Evolutionary conservation across 495 filamentous ascomycete species (phyloP).

Genomic region (Penicillium bialowiezense): DNA sequence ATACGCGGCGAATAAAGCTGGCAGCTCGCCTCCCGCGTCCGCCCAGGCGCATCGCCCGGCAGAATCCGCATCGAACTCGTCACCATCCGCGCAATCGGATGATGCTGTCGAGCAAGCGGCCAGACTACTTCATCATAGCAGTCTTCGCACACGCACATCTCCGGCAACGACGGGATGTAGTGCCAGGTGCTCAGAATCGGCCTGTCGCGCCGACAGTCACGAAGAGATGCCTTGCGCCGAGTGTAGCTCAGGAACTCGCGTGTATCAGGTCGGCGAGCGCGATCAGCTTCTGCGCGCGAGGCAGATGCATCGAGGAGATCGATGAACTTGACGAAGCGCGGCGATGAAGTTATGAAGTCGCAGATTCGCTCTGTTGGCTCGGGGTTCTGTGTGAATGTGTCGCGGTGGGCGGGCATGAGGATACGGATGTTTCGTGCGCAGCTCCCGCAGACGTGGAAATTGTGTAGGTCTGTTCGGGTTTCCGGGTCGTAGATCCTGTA

Average conservation of each 20-base stretch:
- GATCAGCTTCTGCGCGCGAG: slow-evolving; percentile 37
- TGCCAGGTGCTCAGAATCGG: slow-evolving; percentile 54
- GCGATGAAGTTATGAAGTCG: slow-evolving; percentile 48
- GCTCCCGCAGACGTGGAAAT: slow-evolving; percentile 56
- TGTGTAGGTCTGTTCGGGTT: slow-evolving; percentile 45
- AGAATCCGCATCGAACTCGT: slow-evolving; percentile 41
- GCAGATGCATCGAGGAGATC: slow-evolving; percentile 58
- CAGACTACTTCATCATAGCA: slow-evolving; percentile 69
- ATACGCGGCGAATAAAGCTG: slow-evolving; percentile 76
- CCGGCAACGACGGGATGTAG: slow-evolving; percentile 58
- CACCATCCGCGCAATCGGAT: slow-evolving; percentile 57
- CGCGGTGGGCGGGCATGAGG: slow-evolving; percentile 48
- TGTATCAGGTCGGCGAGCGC: slow-evolving; percentile 42
- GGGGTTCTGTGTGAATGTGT: slow-evolving; percentile 42
- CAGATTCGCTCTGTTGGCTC: slow-evolving; percentile 39
- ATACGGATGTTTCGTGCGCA: slow-evolving; percentile 52
- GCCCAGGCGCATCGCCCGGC: slow-evolving; percentile 44
- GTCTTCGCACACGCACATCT: slow-evolving; percentile 67
- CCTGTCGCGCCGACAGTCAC: slow-evolving; percentile 54
- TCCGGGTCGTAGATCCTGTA: slow-evolving; percentile 56
- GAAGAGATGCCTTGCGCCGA: slow-evolving; percentile 46
- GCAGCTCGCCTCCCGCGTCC: slow-evolving; percentile 54
- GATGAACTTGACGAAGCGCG: slow-evolving; percentile 59
- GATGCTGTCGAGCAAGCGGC: slow-evolving; percentile 53
- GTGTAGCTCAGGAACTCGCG: slow-evolving; percentile 49